Evolutionary conservation across 169 alveolate genomes (phyloP).

Genomic region (Hepatocystis sp.): DNA sequence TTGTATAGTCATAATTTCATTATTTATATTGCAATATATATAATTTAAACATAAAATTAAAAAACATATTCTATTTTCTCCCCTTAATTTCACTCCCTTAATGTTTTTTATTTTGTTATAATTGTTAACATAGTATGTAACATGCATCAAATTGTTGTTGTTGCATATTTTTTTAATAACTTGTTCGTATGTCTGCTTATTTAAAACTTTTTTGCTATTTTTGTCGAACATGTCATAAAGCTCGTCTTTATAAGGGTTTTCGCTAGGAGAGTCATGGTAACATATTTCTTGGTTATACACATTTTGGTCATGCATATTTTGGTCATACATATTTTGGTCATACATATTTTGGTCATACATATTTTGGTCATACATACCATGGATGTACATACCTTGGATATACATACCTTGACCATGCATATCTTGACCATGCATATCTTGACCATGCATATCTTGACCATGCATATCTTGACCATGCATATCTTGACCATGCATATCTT

Average conservation of each 20-base stretch:
- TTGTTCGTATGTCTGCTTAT: conserved; percentile 21
- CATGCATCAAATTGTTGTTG: conserved; percentile 40
- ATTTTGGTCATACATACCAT: too few species aligned
- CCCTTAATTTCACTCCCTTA: conserved; percentile 40
- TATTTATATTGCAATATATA: conserved; percentile 66
- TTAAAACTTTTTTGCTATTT: conserved; percentile 8
- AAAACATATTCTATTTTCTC: conserved; percentile 69
- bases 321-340: too few species aligned
- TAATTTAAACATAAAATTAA: conserved; percentile 51
- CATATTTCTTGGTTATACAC: not conserved
- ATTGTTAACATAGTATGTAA: conserved; percentile 49
- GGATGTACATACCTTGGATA: too few species aligned
- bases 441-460: too few species aligned
- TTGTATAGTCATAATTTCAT: conserved; percentile 62
- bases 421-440: too few species aligned
- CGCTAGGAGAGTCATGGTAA: not conserved
- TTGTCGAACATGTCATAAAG: conserved; percentile 10
- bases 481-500: too few species aligned
- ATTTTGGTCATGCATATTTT: too few species aligned
- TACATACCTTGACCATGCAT: too few species aligned
- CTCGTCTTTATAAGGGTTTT: conserved; percentile 5
- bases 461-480: too few species aligned
- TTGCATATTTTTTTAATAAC: conserved; percentile 60
- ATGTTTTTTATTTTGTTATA: conserved; percentile 66
- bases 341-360: too few species aligned